Evolutionary conservation across 139 green algal species (phyloP), one percentile per base, ranked within the genome.

Genomic region (Mychonastes homosphaera): DNA sequence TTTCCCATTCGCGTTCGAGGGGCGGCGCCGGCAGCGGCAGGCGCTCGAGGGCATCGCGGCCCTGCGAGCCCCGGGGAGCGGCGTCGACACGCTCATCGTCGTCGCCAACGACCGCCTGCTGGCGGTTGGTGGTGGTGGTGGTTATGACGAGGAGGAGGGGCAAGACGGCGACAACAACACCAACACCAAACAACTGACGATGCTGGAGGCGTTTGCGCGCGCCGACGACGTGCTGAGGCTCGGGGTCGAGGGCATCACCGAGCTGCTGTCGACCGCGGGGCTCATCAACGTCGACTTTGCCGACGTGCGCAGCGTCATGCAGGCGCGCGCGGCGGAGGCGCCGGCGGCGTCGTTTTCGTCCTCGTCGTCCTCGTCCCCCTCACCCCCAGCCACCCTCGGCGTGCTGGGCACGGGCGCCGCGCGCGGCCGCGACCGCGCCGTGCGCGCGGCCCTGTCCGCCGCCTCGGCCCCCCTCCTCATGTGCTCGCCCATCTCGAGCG

Each of bases 231-330:
- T 98, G 58, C 76, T 98, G 54, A 64, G 89, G 18, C 89, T 96
- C 81, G 84, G 72, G 38, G 75, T 82, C 52, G 87, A 95, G 69
- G 92, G 91, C 53, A 98, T 98, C 65, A 92, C 83, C 2, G 92
- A 98, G 71, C 98, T 98, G 79, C 96, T 98, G 73, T 96, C 89
- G 5, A 84, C 92, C 64, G 84, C 91, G 5, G 92, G 92, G 39
- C 85, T 98, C 35, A 90, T 98, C 58, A 98, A 98, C 60, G 91
- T 98, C 8, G 92, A 98, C 75, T 98, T 98, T 82, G 92, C 92
- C 3, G 92, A 98, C 63, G 88, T 98, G 12, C 84, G 83, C 70
- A 74, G 91, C 45, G 87, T 98, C 69, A 98, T 98, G 89, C 75
- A 51, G 53, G 95, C 95, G 76, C 77, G 75, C 16, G 92, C 91